A percentile compares a stretch with the other conserved stretches of the same genome.
Evolutionary conservation across 164 flowering plant species (phyloP).

Genomic region (Chloranthus sessilifolius): DNA sequence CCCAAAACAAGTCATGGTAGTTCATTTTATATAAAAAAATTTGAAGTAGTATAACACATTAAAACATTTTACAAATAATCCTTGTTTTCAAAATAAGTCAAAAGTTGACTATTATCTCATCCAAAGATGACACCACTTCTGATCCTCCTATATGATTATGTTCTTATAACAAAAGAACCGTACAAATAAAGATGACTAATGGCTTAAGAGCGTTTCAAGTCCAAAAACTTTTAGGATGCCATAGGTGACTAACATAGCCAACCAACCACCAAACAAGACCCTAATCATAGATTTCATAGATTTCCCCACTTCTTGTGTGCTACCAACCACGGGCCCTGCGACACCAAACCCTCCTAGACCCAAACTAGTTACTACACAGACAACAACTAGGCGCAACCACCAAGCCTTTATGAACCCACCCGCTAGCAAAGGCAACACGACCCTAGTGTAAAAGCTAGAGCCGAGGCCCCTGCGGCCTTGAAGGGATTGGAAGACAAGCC

Average conservation of each 20-base stretch:
- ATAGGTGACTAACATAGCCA: slow-evolving; percentile 17
- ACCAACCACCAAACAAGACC: slow-evolving; percentile 20
- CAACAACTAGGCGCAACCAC: slow-evolving; percentile 14
- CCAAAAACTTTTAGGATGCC: slow-evolving; percentile 8
- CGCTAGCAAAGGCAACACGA: slow-evolving; percentile 16
- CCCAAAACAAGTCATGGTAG: too few species aligned
- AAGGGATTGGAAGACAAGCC: slow-evolving; percentile 11
- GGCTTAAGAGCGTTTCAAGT: too few species aligned
- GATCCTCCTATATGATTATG: too few species aligned
- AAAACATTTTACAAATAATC: too few species aligned
- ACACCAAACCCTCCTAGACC: slow-evolving; percentile 13
- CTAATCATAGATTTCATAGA: slow-evolving; percentile 8
- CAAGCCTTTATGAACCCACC: slow-evolving; percentile 14
- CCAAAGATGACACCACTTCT: too few species aligned
- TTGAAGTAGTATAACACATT: too few species aligned
- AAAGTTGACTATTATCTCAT: too few species aligned
- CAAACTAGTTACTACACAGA: slow-evolving; percentile 12
- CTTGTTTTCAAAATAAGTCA: too few species aligned
- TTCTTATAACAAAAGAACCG: too few species aligned
- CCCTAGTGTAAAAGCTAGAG: slow-evolving; percentile 10
- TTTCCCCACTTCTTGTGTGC: slow-evolving; percentile 7
- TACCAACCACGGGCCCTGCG: slow-evolving; percentile 11
- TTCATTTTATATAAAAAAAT: too few species aligned
- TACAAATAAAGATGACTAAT: too few species aligned
- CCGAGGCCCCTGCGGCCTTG: slow-evolving; percentile 15